phyloP scores from a whole-genome alignment of 2,329 filamentous ascomycete genomes.

The Stromatinia cepivora region DNA sequence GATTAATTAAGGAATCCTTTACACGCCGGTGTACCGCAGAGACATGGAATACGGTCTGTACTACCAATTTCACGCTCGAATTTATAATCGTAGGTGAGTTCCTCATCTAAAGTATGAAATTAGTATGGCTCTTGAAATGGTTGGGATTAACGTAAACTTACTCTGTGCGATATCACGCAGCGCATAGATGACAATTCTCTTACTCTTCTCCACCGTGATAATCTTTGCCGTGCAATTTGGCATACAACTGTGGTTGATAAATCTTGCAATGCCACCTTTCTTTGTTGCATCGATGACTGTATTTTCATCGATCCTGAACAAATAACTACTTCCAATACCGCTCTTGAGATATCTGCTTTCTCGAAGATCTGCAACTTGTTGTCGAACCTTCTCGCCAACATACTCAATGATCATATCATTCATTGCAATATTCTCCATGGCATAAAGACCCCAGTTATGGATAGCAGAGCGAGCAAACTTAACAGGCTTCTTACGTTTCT shows the following conservation, averaged over 20 bases:
- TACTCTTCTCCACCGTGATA: conserved; percentile 97
- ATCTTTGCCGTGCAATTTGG: conserved; percentile 99
- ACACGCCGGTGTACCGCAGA: conserved; percentile 93
- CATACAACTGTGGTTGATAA: conserved; percentile 98
- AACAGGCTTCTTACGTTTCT: conserved; percentile 99
- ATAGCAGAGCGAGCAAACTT: conserved; percentile 97
- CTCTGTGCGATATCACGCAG: conserved; percentile 91
- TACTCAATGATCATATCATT: conserved; percentile 99
- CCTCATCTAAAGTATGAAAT: conserved; percentile 68
- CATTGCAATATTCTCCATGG: conserved; percentile 93
- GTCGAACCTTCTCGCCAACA: conserved; percentile 93
- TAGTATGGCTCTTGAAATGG: conserved; percentile 24
- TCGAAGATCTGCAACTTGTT: conserved; percentile 95
- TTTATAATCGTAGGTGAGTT: conserved; percentile 99
- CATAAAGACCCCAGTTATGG: conserved; percentile 97
- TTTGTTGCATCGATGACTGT: conserved; percentile 98
- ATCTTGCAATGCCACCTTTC: conserved; percentile 94
- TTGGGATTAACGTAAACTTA: conserved; percentile 54
- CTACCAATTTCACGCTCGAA: conserved; percentile 97
- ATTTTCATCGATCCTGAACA: conserved; percentile 97
- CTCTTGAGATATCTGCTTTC: conserved; percentile 92
- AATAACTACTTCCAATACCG: conserved; percentile 93
- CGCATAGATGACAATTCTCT: conserved; percentile 98
- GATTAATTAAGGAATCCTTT: conserved; percentile 96
- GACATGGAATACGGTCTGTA: conserved; percentile 91